Conservation (phyloP, 2,329 filamentous ascomycete species). For the Colletotrichum cuscutae region DNA sequence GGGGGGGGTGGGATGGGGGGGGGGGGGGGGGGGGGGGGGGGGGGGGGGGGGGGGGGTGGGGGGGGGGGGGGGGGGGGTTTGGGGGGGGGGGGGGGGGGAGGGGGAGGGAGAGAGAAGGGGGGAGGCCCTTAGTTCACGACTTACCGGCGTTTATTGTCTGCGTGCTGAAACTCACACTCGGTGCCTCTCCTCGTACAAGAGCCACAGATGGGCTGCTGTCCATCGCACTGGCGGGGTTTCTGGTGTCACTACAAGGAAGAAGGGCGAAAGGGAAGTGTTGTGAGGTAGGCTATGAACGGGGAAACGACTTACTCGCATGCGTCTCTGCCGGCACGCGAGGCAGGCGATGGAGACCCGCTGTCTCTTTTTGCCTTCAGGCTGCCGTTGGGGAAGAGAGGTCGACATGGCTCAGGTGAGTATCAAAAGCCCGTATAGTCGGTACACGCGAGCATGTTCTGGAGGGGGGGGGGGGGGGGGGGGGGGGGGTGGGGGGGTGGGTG, state of each 20-base stretch:
- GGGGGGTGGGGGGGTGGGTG: too few relatives aligned
- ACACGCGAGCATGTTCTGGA: neutral
- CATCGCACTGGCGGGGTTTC: constrained; percentile 28
- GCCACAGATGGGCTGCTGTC: constrained; percentile 28
- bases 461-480: too few relatives aligned
- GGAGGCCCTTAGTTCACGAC: neutral
- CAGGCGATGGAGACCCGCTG: constrained; percentile 36
- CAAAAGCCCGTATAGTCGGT: neutral
- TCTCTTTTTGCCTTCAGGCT: constrained; percentile 18
- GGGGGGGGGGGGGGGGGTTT: too few relatives aligned
- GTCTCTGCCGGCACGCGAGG: constrained; percentile 32
- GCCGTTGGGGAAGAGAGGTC: neutral
- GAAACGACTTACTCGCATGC: constrained; percentile 29
- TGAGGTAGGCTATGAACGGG: neutral
- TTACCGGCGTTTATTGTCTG: constrained; percentile 33
- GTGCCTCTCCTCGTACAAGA: constrained; percentile 23
- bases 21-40: neutral
- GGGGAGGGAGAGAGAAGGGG: neutral
- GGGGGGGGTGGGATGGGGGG: neutral
- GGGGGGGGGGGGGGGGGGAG: neutral
- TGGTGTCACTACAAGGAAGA: neutral
- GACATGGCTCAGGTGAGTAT: neutral
- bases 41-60: neutral
- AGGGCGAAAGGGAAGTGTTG: neutral
- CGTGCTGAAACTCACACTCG: constrained; percentile 29